Evolutionary conservation across 129 eudicot genomes (phyloP).

Genomic region (Calendula officinalis): DNA sequence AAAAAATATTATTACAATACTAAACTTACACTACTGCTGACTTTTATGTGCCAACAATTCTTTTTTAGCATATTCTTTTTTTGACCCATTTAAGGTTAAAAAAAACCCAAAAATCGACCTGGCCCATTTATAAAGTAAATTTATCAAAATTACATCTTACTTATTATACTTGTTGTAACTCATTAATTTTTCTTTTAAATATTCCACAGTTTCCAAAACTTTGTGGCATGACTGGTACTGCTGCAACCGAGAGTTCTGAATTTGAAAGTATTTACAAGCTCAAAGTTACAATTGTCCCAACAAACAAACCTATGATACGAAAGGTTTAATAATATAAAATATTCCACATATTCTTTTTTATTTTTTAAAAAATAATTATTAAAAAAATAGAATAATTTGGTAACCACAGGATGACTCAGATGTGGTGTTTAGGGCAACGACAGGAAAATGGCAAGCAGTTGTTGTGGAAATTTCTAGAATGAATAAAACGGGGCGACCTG

Average conservation of each 20-base stretch:
- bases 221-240: conserved; percentile 99
- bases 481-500: conserved; percentile 97
- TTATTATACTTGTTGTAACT: conserved; percentile 14
- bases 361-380: neutral
- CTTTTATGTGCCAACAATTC: neutral
- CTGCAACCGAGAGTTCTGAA: conserved; percentile 94
- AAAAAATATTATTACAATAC: too few relatives aligned
- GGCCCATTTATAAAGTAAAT: conserved; percentile 2
- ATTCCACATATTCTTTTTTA: conserved; percentile 20
- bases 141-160: neutral
- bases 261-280: conserved; percentile 99
- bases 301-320: conserved; percentile 96
- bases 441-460: conserved; percentile 96
- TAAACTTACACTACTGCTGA: conserved; percentile 5
- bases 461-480: conserved; percentile 98
- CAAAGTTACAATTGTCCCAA: conserved; percentile 96
- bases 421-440: conserved; percentile 89
- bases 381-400: conserved; percentile 4
- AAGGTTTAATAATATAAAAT: conserved; percentile 49
- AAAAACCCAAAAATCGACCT: too few relatives aligned
- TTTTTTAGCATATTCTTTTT: neutral
- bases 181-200: conserved; percentile 20
- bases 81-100: neutral
- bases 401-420: conserved; percentile 85
- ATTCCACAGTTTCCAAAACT: conserved; percentile 87